Conservation (phyloP, 179 eudicot genomes). For the Silene noctiflora region DNA sequence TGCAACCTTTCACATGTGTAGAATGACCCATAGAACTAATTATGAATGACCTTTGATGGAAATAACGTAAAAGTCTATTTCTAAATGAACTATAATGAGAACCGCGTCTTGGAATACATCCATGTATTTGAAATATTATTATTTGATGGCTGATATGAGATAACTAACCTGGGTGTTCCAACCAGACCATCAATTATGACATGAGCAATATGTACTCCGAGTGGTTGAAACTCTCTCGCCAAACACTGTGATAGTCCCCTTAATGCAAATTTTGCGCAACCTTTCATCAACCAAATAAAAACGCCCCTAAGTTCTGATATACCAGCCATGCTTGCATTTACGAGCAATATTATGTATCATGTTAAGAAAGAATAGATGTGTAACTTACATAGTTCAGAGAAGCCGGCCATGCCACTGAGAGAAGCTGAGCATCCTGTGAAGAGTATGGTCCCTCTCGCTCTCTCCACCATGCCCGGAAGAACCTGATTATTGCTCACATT, state of each 20-base stretch:
- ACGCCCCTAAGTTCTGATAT: too few relatives aligned
- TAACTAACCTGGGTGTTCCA: slow-evolving; percentile 53
- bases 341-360: too few relatives aligned
- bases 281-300: slow-evolving; percentile 30
- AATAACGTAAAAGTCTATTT: too few relatives aligned
- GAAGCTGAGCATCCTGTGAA: slow-evolving; percentile 88
- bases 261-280: slow-evolving; percentile 84
- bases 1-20: too few relatives aligned
- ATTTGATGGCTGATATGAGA: background rate
- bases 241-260: slow-evolving; percentile 74
- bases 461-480: slow-evolving; percentile 75
- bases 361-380: background rate
- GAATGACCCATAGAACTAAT: too few relatives aligned
- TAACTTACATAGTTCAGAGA: slow-evolving; percentile 57
- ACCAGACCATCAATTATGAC: slow-evolving; percentile 67
- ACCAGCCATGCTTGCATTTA: too few relatives aligned
- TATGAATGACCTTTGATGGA: too few relatives aligned
- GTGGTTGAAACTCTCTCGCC: slow-evolving; percentile 74
- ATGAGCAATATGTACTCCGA: slow-evolving; percentile 78
- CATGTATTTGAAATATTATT: too few relatives aligned
- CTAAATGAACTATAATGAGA: background rate
- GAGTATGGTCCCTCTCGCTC: slow-evolving; percentile 76
- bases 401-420: slow-evolving; percentile 64
- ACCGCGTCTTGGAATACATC: too few relatives aligned
- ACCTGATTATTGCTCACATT: slow-evolving; percentile 39